Percentiles rank a stretch among this genome's conserved stretches.
These are phyloP conservation scores for Camelina hispida DNA, from an alignment of 345 rosid genomes.

Conservation along the genomic window DNA sequence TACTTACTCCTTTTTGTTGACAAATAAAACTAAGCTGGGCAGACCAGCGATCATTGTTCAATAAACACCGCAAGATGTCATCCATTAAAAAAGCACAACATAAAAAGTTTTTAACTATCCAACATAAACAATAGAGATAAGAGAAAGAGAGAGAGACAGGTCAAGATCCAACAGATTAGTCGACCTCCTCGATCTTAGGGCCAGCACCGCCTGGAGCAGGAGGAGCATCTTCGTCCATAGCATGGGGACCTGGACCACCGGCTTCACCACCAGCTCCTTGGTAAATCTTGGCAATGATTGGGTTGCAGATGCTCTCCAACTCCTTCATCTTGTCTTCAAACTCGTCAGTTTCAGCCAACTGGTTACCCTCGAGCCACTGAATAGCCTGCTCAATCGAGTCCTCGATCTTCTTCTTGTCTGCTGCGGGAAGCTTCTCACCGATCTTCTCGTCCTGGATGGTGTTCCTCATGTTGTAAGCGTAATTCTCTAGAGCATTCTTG, in stretches of 20 bases:
- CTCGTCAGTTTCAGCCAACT: slow-evolving; percentile 55
- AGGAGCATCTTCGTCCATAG: background rate
- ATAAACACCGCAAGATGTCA: too few species aligned
- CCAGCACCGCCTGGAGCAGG: background rate
- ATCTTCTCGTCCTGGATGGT: slow-evolving; percentile 57
- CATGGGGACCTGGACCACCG: background rate
- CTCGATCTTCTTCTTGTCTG: slow-evolving; percentile 58
- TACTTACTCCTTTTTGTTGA: too few species aligned
- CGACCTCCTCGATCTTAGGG: slow-evolving; percentile 6
- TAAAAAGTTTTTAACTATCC: too few species aligned
- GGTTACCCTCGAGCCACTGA: slow-evolving; percentile 60
- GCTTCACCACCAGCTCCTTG: slow-evolving; percentile 13
- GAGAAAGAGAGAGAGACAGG: too few species aligned
- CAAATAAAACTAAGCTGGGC: too few species aligned
- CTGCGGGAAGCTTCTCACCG: slow-evolving; percentile 49
- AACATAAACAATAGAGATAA: too few species aligned
- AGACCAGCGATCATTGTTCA: too few species aligned
- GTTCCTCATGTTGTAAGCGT: slow-evolving; percentile 63
- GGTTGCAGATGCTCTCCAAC: slow-evolving; percentile 51
- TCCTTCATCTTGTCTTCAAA: slow-evolving; percentile 60
- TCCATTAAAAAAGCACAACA: too few species aligned
- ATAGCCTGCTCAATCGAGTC: slow-evolving; percentile 53
- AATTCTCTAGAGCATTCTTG: slow-evolving; percentile 58
- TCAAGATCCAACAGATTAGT: too few species aligned
- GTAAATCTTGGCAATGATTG: slow-evolving; percentile 48